Conservation (phyloP, 1,139 yeast genomes). For the Tardiomyces digboiensis region DNA sequence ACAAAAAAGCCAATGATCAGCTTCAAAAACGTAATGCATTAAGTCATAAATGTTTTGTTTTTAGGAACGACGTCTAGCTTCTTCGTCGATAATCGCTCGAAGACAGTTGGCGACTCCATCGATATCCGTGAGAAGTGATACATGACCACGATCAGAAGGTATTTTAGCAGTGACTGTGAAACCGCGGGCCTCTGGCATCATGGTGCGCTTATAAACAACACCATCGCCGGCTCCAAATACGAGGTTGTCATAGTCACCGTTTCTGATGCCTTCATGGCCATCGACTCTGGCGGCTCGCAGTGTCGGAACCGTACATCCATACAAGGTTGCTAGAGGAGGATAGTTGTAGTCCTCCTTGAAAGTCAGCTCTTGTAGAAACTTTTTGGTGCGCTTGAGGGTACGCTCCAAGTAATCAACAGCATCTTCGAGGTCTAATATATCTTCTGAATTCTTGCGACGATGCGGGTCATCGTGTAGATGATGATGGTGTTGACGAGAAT, state of each 20-base stretch:
- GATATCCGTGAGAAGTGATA: slow-evolving; percentile 65
- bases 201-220: slow-evolving; percentile 74
- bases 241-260: slow-evolving; percentile 68
- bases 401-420: slow-evolving; percentile 55
- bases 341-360: slow-evolving; percentile 43
- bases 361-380: slow-evolving; percentile 48
- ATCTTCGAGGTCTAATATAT: slow-evolving; percentile 40
- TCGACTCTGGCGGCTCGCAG: slow-evolving; percentile 68
- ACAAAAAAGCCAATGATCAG: not conserved
- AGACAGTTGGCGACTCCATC: slow-evolving; percentile 65
- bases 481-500: not conserved
- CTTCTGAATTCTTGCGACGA: slow-evolving; percentile 1
- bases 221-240: slow-evolving; percentile 92
- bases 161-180: slow-evolving; percentile 46
- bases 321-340: slow-evolving; percentile 79
- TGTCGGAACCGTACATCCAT: slow-evolving; percentile 76
- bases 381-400: slow-evolving; percentile 51
- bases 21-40: no score
- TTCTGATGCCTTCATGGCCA: slow-evolving; percentile 49
- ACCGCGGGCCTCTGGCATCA: slow-evolving; percentile 69
- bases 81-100: slow-evolving; percentile 36
- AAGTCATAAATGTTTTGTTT: not conserved
- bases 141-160: slow-evolving; percentile 64
- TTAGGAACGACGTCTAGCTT: slow-evolving; percentile 7
- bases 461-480: not conserved